Conservation (phyloP, 345 rosid species). For the Salix dunnii region DNA sequence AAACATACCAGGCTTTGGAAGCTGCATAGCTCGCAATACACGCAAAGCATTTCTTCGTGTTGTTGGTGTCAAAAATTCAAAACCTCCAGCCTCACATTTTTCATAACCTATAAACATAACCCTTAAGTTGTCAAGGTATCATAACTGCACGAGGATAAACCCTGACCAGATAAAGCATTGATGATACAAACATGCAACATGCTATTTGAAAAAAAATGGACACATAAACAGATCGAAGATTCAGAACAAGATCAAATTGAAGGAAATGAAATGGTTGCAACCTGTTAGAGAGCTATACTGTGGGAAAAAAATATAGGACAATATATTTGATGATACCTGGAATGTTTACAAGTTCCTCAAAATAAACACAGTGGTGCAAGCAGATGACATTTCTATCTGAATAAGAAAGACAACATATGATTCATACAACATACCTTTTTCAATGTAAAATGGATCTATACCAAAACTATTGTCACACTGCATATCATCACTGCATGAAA, state of each 20-base stretch:
- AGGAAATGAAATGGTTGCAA: not conserved
- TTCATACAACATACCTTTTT: conserved; percentile 48
- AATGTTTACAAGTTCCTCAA: not conserved
- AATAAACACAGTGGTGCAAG: not conserved
- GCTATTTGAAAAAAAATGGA: not conserved
- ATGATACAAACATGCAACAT: not conserved
- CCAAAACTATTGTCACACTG: conserved; percentile 53
- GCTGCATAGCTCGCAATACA: conserved; percentile 92
- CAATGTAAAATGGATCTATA: conserved; percentile 71
- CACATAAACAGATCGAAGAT: not conserved
- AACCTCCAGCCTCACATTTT: conserved; percentile 50
- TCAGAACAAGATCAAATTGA: not conserved
- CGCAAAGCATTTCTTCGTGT: conserved; percentile 77
- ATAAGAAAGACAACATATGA: not conserved
- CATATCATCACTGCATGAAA: conserved; percentile 38
- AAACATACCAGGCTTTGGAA: conserved; percentile 71
- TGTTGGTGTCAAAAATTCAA: conserved; percentile 88
- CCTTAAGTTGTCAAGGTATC: not conserved
- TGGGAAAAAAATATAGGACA: not conserved
- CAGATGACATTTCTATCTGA: not conserved
- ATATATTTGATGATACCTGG: not conserved
- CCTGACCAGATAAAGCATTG: too few species aligned
- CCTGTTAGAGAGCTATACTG: not conserved
- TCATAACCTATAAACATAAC: conserved; percentile 40
- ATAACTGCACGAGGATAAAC: not conserved